phyloP scores from a whole-genome alignment of 108 stramenopile genomes.

The Craspedostauros australis region DNA sequence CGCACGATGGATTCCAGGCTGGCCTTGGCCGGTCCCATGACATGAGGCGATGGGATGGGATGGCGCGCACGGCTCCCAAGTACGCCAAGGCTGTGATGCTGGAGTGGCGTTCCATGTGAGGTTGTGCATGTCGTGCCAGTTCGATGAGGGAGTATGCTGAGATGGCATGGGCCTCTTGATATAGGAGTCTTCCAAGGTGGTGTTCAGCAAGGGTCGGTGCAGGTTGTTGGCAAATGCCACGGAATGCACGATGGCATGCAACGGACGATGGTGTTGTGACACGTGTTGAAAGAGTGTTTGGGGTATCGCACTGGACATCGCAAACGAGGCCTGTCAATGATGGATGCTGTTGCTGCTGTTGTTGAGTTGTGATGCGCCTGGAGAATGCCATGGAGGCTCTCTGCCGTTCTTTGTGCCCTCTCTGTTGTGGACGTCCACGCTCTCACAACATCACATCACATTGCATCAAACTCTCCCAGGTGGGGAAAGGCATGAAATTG shows the following conservation, averaged over 20 bases:
- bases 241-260: constrained; percentile 45
- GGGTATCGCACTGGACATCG: too few species aligned
- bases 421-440: too few species aligned
- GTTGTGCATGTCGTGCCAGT: constrained; percentile 25
- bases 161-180: constrained; percentile 35
- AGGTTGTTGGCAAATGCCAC: constrained; percentile 41
- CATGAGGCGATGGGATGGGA: constrained; percentile 47
- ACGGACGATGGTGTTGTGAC: background rate
- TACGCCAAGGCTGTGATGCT: constrained; percentile 56
- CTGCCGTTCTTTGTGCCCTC: too few species aligned
- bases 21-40: constrained; percentile 75
- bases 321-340: too few species aligned
- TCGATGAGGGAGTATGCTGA: constrained; percentile 48
- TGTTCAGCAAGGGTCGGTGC: constrained; percentile 21
- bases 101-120: background rate
- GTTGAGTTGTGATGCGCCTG: too few species aligned
- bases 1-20: constrained; percentile 42
- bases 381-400: too few species aligned
- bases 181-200: constrained; percentile 27
- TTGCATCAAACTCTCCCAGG: too few species aligned
- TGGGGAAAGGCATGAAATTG: too few species aligned
- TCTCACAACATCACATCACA: too few species aligned
- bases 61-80: constrained; percentile 49
- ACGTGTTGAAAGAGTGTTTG: too few species aligned
- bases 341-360: too few species aligned